phyloP scores from a whole-genome alignment of 192 early-diverging fungal species.

The Diversispora epigaea region DNA sequence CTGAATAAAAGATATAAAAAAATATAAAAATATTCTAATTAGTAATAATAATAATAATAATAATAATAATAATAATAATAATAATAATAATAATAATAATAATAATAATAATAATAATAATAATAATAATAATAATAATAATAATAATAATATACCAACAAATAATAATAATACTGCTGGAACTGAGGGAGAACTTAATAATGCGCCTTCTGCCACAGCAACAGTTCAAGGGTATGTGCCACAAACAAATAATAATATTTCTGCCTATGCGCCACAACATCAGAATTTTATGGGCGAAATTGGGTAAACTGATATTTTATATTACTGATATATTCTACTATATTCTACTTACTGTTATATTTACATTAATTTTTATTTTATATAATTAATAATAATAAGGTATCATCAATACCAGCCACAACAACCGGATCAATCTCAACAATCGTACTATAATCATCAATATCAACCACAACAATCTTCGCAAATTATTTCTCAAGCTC shows the following conservation, averaged over 20 bases:
- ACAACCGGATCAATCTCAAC: background rate
- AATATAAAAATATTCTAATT: slow-evolving; percentile 21
- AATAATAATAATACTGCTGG: background rate
- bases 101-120: no score
- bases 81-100: no score
- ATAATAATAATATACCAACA: no score
- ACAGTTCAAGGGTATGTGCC: slow-evolving; percentile 1
- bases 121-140: no score
- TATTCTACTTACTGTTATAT: no score
- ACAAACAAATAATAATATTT: slow-evolving; percentile 1
- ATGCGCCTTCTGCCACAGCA: background rate
- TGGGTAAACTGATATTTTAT: background rate
- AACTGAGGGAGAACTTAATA: background rate
- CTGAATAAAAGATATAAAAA: slow-evolving; percentile 27
- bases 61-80: no score
- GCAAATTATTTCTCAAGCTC: background rate
- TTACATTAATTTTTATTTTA: background rate
- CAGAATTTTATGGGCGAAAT: background rate
- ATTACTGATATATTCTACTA: no score
- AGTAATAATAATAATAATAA: no score
- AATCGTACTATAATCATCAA: background rate
- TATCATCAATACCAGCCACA: background rate
- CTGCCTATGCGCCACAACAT: background rate
- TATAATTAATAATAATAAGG: background rate
- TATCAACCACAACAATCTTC: slow-evolving; percentile 13